A percentile compares a stretch with the other conserved stretches of the same genome.
Conservation (phyloP, 1,284 basidiomycete genomes). For the Tetrapyrgos nigripes region DNA sequence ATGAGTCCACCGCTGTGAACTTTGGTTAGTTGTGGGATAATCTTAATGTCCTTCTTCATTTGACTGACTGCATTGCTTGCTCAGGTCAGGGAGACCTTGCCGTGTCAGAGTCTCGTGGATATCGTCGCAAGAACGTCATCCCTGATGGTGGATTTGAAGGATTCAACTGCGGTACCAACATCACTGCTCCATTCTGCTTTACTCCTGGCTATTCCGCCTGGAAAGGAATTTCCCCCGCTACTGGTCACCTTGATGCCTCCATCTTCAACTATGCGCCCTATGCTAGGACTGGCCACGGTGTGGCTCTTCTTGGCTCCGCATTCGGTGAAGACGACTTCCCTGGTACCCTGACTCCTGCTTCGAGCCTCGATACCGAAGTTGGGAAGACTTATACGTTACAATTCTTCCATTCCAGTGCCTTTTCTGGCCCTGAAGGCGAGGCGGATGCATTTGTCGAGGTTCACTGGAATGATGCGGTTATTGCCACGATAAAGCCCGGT, state of each 20-base stretch:
- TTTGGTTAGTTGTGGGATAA: constrained; percentile 11
- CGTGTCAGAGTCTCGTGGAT: constrained; percentile 32
- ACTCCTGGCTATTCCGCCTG: constrained; percentile 31
- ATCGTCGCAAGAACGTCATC: constrained; percentile 37
- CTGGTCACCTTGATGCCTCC: constrained; percentile 38
- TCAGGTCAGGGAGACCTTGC: constrained; percentile 11
- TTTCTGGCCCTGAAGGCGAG: constrained; percentile 32
- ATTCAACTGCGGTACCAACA: constrained; percentile 27
- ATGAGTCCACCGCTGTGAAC: constrained; percentile 21
- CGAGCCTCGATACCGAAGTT: constrained; percentile 30
- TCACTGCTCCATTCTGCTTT: constrained; percentile 39
- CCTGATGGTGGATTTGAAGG: constrained; percentile 41
- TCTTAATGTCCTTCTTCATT: neutral
- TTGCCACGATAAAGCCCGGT: constrained; percentile 34
- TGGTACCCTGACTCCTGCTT: constrained; percentile 34
- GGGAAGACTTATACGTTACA: constrained; percentile 38
- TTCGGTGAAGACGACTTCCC: constrained; percentile 32
- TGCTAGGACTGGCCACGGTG: constrained; percentile 35
- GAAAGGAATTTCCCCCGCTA: constrained; percentile 32
- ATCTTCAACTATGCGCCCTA: constrained; percentile 40
- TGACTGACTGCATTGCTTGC: no score
- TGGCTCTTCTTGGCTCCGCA: constrained; percentile 39
- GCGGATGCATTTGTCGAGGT: constrained; percentile 35
- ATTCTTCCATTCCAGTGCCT: constrained; percentile 43
- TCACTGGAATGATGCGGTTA: constrained; percentile 39